Base-by-base conservation (phyloP, 768 basidiomycete genomes). In the Hericium alpestre region DNA sequence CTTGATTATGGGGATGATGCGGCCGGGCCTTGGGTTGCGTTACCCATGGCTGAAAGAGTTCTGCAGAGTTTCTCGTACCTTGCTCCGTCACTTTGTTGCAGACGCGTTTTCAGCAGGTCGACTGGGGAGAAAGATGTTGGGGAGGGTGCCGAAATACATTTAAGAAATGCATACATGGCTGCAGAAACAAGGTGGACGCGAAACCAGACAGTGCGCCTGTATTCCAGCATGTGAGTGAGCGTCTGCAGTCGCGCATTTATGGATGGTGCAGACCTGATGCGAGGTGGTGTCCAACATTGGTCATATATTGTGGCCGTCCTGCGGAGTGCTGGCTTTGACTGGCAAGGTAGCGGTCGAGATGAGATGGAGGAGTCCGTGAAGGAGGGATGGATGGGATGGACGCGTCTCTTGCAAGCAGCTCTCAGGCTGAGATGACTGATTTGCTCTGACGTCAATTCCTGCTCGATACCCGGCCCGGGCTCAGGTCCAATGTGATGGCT, bases 51-150 rank as follows among this genome's bases (percentile, higher is more conserved):
- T 38, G 56, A 40, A 10, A 2, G 37, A 39, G 23, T 56, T 50
- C 57, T 49, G 25, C 51, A 39, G 49, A 20, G n/a, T 37, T 32
- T 23, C 38, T 27, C 50, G n/a, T 41, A 41, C 49, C 15, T 40
- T 64, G 69, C 64, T 6, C 78, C 78, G 69, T 88, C 86, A 54
- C 83, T 82, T 70, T 93, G 91, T 67, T 94, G 93, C 62, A 93
- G 66, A 50, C 93, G 79, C n/a, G 93, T 95, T 72, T 96, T 96
- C 62, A 96, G 70, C 22, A 95, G 74, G 72, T 96, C 93, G 61
- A 95, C 89, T 91, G 47, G 16, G 16, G 38, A 41, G 37, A 50
- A 10, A 53, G 22, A 22, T 37, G 53, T 41, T 53, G 56, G 16
- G 43, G 4, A 10, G 16, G 16, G 20, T 32, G 3, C 23, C 13